Evolutionary conservation across 768 basidiomycete species (phyloP), one percentile per base, ranked within the genome.

Genomic region (Amanita rubescens): DNA sequence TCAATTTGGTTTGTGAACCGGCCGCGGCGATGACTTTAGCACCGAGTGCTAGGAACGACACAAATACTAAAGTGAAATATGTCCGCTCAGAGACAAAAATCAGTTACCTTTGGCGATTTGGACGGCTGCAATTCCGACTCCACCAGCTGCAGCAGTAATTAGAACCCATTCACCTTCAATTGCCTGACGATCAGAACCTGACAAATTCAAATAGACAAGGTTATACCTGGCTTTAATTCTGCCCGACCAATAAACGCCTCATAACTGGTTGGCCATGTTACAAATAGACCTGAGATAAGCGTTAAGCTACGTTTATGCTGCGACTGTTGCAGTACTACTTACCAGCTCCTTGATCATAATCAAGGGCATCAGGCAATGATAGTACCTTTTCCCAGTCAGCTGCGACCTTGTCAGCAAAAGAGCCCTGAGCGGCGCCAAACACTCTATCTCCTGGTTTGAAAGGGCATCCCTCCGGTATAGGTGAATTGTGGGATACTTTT

Each of bases 11-110:
- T 27, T 74, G 73, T 14, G 90, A 88, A 24, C 90, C 82, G 19
- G 90, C 92, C 0, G 94, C 94, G 0, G 93, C 96, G 59, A 99
- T 97, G 19, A 99, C 96, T 61, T 81, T 91, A 35, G 90, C 94
- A 22, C 94, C 95, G 44, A 96, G 75, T 7, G 79, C 94, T 93
- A 55, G 8, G 27, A 30, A 30, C 12, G 5, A 34, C 24, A 25
- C 14, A 32, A 15, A 7, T 15, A n/a, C n/a, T n/a, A n/a, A 19
- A 27, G 32, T 2, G 5, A 43, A 49, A 46, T 11, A 12, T 19
- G 2, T n/a, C 30, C 27, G 25, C 38, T n/a, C 38, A n/a, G 34
- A 17, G 33, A 50, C 17, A 42, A 47, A 22, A 44, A 9, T 1
- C 27, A 38, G 64, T 34, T 32, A 90, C 91, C 84, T 79, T 96